Percentiles rank a stretch among this genome's conserved stretches.
These are phyloP conservation scores for Acmispon strigosus DNA, from an alignment of 306 rosid genomes.

Conservation along the genomic window DNA sequence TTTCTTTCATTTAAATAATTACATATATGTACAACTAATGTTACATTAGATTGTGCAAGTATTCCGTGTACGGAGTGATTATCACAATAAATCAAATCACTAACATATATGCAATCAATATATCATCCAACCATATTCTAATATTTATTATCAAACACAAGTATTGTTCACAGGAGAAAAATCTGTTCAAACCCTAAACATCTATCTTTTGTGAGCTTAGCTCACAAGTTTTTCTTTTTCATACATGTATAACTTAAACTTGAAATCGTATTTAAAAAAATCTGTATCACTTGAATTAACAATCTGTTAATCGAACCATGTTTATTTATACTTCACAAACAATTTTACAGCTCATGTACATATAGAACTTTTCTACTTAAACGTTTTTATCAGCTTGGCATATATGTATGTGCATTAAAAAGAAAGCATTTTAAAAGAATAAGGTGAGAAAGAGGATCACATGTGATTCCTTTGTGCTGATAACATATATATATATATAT, in stretches of 20 bases:
- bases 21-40: not conserved
- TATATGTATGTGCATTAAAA: conserved; percentile 16
- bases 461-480: conserved; percentile 21
- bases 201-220: too few relatives aligned
- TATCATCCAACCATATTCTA: not conserved
- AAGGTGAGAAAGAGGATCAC: conserved; percentile 23
- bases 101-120: not conserved
- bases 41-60: not conserved
- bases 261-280: too few relatives aligned
- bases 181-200: too few relatives aligned
- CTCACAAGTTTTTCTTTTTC: too few relatives aligned
- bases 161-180: too few relatives aligned
- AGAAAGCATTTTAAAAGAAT: not conserved
- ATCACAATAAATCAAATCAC: not conserved
- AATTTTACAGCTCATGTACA: not conserved
- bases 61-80: conserved; percentile 38
- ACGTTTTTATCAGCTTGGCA: conserved; percentile 46
- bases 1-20: not conserved
- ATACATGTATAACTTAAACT: too few relatives aligned
- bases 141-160: too few relatives aligned
- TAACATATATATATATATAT: not conserved
- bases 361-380: not conserved
- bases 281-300: too few relatives aligned
- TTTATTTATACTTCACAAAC: not conserved
- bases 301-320: too few relatives aligned